Conservation (phyloP, 2,329 filamentous ascomycete species). For the Cadophora luteo-olivacea region DNA sequence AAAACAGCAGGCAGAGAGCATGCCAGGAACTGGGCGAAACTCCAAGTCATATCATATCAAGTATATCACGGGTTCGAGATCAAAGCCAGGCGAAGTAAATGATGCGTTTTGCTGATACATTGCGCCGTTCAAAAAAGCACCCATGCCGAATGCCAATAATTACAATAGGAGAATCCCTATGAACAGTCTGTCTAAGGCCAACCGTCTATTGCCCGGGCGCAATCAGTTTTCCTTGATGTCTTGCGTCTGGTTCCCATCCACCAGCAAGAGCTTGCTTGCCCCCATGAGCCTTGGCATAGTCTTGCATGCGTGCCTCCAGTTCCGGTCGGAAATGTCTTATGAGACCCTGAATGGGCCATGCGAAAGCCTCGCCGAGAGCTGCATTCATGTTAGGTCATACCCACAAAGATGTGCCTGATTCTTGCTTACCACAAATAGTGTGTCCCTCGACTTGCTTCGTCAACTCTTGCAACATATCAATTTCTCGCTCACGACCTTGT, state of each 20-base stretch:
- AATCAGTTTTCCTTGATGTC: conserved; percentile 80
- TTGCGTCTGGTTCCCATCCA: conserved; percentile 81
- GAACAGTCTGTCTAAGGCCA: conserved; percentile 29
- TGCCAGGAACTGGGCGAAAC: not conserved
- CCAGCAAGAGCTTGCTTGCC: conserved; percentile 76
- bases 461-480: conserved; percentile 98
- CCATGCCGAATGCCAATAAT: conserved; percentile 40
- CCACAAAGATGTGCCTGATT: not conserved
- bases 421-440: conserved; percentile 86
- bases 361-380: conserved; percentile 96
- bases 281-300: conserved; percentile 76
- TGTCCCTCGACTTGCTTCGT: conserved; percentile 99
- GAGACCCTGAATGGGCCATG: conserved; percentile 97
- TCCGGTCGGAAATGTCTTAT: conserved; percentile 98
- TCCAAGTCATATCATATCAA: not conserved
- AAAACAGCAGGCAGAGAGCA: not conserved
- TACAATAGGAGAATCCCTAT: conserved; percentile 41
- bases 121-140: conserved; percentile 25
- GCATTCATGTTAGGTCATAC: conserved; percentile 28
- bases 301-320: conserved; percentile 87
- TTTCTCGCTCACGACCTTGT: conserved; percentile 86
- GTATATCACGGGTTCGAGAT: not conserved
- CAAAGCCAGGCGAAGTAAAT: not conserved
- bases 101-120: conserved; percentile 19
- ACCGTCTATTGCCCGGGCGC: conserved; percentile 84